These are phyloP conservation scores for Peribolospora kevripleyi DNA, from an alignment of 768 basidiomycete genomes.

Conservation along the genomic window DNA sequence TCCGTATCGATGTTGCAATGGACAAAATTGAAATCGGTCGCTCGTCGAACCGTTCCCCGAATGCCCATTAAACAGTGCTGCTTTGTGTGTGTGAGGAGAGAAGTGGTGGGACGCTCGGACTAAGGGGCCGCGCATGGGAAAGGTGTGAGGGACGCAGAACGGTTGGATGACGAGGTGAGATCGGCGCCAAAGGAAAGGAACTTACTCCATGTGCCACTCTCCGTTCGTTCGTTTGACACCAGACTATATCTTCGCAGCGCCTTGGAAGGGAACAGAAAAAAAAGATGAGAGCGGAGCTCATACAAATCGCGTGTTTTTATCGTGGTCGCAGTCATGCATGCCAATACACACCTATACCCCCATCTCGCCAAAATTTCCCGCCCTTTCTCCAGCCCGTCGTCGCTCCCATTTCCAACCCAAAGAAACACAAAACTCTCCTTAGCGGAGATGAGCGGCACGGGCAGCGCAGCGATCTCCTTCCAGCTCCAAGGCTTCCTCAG, in stretches of 20 bases:
- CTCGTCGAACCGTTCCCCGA: conserved; percentile 78
- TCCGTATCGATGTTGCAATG: conserved; percentile 99
- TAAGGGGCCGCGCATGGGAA: conserved; percentile 15
- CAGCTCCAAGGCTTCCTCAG: conserved; percentile 26
- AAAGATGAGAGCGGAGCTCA: too few relatives aligned
- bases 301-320: background rate
- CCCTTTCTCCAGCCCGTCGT: conserved; percentile 73
- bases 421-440: conserved; percentile 86
- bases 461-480: conserved; percentile 58
- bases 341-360: conserved; percentile 36
- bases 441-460: conserved; percentile 54
- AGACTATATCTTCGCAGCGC: conserved; percentile 91
- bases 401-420: conserved; percentile 82
- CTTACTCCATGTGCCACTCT: conserved; percentile 49
- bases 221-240: conserved; percentile 77
- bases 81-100: conserved; percentile 67
- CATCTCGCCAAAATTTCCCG: conserved; percentile 73
- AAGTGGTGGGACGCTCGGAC: conserved; percentile 67
- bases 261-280: conserved; percentile 17
- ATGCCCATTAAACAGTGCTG: conserved; percentile 96
- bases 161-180: background rate
- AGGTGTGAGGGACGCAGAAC: background rate
- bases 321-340: too few relatives aligned
- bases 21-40: conserved; percentile 86
- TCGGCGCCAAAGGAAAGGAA: conserved; percentile 3